phyloP scores from a whole-genome alignment of 2,329 filamentous ascomycete genomes.

The Daldinia eschscholtzii region DNA sequence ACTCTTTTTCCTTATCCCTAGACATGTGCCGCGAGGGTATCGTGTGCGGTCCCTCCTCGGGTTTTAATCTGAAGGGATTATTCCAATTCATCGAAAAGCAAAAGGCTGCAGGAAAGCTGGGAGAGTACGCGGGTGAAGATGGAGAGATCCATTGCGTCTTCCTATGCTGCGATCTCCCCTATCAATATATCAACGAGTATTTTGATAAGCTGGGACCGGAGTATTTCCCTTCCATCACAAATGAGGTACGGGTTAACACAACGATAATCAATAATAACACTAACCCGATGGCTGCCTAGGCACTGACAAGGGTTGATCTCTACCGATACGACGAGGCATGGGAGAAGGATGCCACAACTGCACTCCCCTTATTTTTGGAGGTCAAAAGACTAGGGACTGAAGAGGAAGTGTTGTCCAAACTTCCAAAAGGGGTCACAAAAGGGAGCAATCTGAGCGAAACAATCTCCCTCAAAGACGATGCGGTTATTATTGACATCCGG shows the following conservation, averaged over 20 bases:
- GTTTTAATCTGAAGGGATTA: constrained; percentile 67
- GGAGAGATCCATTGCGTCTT: constrained; percentile 68
- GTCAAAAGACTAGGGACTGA: constrained; percentile 36
- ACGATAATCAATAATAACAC: neutral
- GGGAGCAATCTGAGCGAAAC: constrained; percentile 21
- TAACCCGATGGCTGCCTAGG: constrained; percentile 47
- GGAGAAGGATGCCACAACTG: constrained; percentile 60
- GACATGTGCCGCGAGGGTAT: constrained; percentile 68
- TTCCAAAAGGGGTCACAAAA: neutral
- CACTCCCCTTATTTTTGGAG: constrained; percentile 56
- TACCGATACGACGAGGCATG: constrained; percentile 69
- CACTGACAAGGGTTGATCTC: constrained; percentile 62
- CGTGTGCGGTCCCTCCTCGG: constrained; percentile 71
- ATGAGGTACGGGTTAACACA: constrained; percentile 53
- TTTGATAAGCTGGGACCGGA: constrained; percentile 66
- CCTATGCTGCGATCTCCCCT: constrained; percentile 72
- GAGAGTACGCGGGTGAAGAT: constrained; percentile 58
- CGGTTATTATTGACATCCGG: constrained; percentile 60
- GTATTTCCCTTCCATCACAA: constrained; percentile 64
- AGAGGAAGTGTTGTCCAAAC: constrained; percentile 27
- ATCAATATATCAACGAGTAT: constrained; percentile 72
- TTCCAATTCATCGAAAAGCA: constrained; percentile 63
- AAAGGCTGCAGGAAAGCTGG: constrained; percentile 60
- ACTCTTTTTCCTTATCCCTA: constrained; percentile 66
- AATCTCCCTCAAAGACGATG: constrained; percentile 40